phyloP scores from a whole-genome alignment of 1,139 yeast genomes.

The Meyerozyma smithsonii region DNA sequence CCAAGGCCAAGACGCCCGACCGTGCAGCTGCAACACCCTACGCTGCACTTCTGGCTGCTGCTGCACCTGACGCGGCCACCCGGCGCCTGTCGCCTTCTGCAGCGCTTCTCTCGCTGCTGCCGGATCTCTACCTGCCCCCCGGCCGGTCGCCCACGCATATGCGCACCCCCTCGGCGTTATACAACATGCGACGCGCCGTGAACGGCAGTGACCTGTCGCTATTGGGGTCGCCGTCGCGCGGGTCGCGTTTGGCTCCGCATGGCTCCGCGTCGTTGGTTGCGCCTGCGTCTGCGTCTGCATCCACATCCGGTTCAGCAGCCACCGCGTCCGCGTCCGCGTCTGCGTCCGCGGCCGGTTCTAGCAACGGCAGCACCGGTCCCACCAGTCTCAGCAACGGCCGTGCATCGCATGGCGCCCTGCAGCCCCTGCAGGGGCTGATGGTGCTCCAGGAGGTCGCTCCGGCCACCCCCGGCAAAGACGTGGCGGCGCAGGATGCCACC shows the following conservation, averaged over 20 bases:
- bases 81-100: constrained; percentile 3
- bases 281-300: background rate
- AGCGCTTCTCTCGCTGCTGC: constrained; percentile 22
- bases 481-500: constrained; percentile 9
- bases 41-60: constrained; percentile 5
- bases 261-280: no score
- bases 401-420: no score
- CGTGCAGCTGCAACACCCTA: background rate
- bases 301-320: background rate
- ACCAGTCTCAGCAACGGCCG: no score
- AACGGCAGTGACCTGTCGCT: constrained; percentile 5
- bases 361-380: background rate
- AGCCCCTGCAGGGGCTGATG: no score
- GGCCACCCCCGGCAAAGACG: constrained; percentile 22
- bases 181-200: constrained; percentile 5
- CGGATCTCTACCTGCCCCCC: constrained; percentile 36
- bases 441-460: constrained; percentile 33
- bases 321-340: background rate
- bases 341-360: background rate
- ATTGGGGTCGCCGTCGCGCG: constrained; percentile 10
- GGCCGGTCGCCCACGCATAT: constrained; percentile 42
- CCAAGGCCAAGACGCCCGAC: constrained; percentile 22
- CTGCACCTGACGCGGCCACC: constrained; percentile 9
- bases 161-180: constrained; percentile 32
- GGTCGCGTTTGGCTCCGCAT: no score